Base-by-base conservation (phyloP, 192 early-diverging fungal species). In the Oehlia diaphana region DNA sequence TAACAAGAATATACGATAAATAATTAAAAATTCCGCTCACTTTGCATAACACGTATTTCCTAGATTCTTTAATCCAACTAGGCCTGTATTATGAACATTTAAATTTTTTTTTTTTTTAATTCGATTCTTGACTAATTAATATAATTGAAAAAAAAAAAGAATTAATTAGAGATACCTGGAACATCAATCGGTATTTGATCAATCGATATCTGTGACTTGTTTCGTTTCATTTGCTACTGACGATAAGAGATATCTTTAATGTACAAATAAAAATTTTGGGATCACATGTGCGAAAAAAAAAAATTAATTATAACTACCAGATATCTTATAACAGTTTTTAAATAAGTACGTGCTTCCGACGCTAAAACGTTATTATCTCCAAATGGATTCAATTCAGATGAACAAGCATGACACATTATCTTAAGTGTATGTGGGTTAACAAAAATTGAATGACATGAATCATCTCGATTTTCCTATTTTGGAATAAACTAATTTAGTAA, bases 1-100 rank as follows among this genome's bases (percentile, higher is more conserved):
- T 70, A n/a, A 35, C 33, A 19, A 9, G 9, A 35, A 71, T 35
- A 71, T 3, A 1, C 2, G 19, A 28, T 33, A 61, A 53, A 42
- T 42, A 74, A 61, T 2, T 12, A 23, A 61, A n/a, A 14, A 35
- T 35, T 74, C 16, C 21, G 64, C 75, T 19, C 14, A 77, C 75
- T 31, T 70, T 39, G 68, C 68, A 47, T 85, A 86, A 49, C 84
- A 86, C 2, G 84, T 86, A 39, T 83, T 86, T 47, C 84, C 84
- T 7, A 86, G 53, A 42, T 86, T 86, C 63, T 86, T 86, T 21
- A 86, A 64, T 4, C 84, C 84, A 26, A 86, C 82, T 9, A 86
- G 58, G 44, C 84, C 84, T 65, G 82, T n/a, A 16, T 23, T n/a
- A 16, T 23, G 21, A 61, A 47, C 16, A 39, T 53, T 53, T 53